A percentile compares a stretch with the other conserved stretches of the same genome.
Evolutionary conservation across 2,329 filamentous ascomycete genomes (phyloP).

Genomic region (Sporothrix pallida): DNA sequence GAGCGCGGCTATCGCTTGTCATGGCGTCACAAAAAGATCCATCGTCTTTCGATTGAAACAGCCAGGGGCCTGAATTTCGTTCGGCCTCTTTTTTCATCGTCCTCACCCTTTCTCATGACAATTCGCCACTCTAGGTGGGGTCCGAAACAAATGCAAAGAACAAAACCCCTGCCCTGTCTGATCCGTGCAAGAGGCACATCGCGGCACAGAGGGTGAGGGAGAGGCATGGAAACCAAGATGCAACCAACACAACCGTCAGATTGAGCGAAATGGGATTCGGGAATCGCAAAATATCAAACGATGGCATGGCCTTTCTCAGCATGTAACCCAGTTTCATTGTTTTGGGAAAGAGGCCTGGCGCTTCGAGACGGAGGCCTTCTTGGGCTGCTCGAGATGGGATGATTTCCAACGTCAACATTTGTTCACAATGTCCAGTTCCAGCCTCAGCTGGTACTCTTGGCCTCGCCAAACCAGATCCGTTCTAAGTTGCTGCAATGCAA

Average conservation of each 20-base stretch:
- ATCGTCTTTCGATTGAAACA: too few species aligned
- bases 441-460: slow-evolving; percentile 18
- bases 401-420: background rate
- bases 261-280: background rate
- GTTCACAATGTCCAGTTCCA: background rate
- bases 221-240: slow-evolving; percentile 19
- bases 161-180: background rate
- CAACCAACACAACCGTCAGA: slow-evolving; percentile 10
- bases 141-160: background rate
- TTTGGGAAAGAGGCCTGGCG: slow-evolving; percentile 21
- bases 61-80: background rate
- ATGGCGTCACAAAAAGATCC: background rate
- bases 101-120: background rate
- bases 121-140: slow-evolving; percentile 21
- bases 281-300: background rate
- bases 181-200: background rate
- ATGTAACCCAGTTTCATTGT: slow-evolving; percentile 1
- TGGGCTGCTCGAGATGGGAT: background rate
- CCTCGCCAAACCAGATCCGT: slow-evolving; percentile 5
- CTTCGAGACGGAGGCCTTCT: slow-evolving; percentile 32
- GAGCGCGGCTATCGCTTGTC: background rate
- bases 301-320: background rate
- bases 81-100: background rate
- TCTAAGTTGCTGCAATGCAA: background rate
- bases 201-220: background rate